Base-by-base conservation (phyloP, 202 grass and related monocot genomes). In the Zizania palustris region DNA sequence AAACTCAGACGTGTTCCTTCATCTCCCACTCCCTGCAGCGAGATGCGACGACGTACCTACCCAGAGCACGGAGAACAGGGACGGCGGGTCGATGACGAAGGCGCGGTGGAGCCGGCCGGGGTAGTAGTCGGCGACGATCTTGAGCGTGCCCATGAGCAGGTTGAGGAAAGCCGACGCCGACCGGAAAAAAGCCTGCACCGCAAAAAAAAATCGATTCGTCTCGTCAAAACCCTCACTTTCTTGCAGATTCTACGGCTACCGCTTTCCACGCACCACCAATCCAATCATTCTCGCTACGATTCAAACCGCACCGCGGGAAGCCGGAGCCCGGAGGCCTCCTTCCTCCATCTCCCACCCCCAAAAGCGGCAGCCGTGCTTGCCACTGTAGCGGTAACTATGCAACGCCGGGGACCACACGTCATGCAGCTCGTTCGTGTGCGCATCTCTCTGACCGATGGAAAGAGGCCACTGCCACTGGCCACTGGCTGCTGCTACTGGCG, bases 61-160 rank as follows among this genome's bases (percentile, higher is more conserved):
- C 96, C 96, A 99, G 62, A 99, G 84, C 63, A 92, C 85, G 38
- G 92, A 92, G 83, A 99, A 99, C 67, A 99, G 76, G 5, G 96
- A 93, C 1, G 96, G 96, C 20, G 96, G 92, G 74, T 96, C 92
- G 76, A 96, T 93, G 73, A 93, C 81, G 84, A 99, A 93, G 57
- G 92, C 87, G 64, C 85, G 90, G 85, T 91, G 83, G 76, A 99
- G 90, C 65, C 96, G 92, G 54, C 87, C 92, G 12, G 96, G 92
- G 83, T 96, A 99, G 82, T 96, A 99, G 71, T 99, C 96, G 45
- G 87, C 92, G 54, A 99, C 81, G 69, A 96, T 87, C 86, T 99
- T 99, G 80, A 99, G 86, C 67, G 92, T 85, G 50, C 96, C 96
- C 87, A 88, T 89, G 33, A 96, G 79, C 11, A 99, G 73, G 87